Evolutionary conservation across 2,329 filamentous ascomycete genomes (phyloP).

Genomic region (Hansfordia pulvinata): DNA sequence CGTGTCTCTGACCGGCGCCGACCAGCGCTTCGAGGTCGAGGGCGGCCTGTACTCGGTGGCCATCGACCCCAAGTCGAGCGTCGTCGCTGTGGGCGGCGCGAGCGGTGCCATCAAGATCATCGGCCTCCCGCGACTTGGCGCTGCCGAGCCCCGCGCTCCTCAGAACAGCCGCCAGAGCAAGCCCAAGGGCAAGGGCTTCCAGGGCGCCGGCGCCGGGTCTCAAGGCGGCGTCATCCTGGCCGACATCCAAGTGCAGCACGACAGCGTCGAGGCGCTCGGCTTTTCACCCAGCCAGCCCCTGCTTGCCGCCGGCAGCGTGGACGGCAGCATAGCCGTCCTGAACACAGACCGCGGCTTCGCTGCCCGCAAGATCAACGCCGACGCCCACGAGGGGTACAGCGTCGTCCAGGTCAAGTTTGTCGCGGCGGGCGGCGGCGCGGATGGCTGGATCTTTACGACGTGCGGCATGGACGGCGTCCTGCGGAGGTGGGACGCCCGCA

Average conservation of each 20-base stretch:
- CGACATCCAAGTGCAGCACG: slow-evolving; percentile 62
- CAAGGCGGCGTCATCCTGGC: slow-evolving; percentile 57
- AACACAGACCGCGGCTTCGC: slow-evolving; percentile 80
- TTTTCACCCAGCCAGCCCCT: slow-evolving; percentile 38
- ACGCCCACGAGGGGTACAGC: slow-evolving; percentile 75
- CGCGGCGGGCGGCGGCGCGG: slow-evolving; percentile 26
- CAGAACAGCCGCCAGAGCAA: slow-evolving; percentile 15
- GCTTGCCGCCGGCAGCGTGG: slow-evolving; percentile 53
- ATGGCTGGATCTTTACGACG: slow-evolving; percentile 63
- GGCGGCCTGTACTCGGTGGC: slow-evolving; percentile 84
- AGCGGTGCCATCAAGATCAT: slow-evolving; percentile 77
- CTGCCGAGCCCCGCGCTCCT: slow-evolving; percentile 10
- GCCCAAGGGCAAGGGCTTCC: slow-evolving; percentile 22
- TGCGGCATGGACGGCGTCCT: slow-evolving; percentile 90
- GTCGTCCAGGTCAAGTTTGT: slow-evolving; percentile 93
- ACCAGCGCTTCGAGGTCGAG: slow-evolving; percentile 85
- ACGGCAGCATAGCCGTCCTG: slow-evolving; percentile 71
- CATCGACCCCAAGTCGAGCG: slow-evolving; percentile 63
- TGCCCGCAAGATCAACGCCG: slow-evolving; percentile 66
- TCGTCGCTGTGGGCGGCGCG: slow-evolving; percentile 78
- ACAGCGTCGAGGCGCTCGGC: slow-evolving; percentile 64
- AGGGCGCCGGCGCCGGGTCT: slow-evolving; percentile 22
- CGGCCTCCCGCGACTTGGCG: slow-evolving; percentile 57
- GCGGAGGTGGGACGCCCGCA: slow-evolving; percentile 70
- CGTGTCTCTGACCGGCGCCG: slow-evolving; percentile 62